Percentiles rank a stretch among this genome's conserved stretches.
Conservation (phyloP, 78 protist species). For the Protostelium mycophagum region DNA sequence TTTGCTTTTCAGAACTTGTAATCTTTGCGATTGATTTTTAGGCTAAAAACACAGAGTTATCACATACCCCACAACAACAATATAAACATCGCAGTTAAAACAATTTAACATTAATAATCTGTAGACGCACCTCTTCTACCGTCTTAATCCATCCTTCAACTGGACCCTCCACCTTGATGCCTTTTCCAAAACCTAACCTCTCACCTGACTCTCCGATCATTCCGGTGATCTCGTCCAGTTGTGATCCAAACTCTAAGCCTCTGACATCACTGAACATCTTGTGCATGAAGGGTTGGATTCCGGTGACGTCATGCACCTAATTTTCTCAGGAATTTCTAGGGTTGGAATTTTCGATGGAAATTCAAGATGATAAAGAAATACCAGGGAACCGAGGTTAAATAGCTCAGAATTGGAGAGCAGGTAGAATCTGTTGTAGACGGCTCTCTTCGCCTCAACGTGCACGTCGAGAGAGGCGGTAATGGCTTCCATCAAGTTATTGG, state of each 20-base stretch:
- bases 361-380: too few relatives aligned
- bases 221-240: not conserved
- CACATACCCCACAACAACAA: too few relatives aligned
- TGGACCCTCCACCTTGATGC: not conserved
- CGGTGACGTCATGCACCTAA: not conserved
- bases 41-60: too few relatives aligned
- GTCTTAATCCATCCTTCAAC: not conserved
- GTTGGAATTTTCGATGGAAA: too few relatives aligned
- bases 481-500: not conserved
- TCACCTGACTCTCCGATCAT: not conserved
- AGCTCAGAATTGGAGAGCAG: not conserved
- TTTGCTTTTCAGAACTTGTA: too few relatives aligned
- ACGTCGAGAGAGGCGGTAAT: not conserved
- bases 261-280: not conserved
- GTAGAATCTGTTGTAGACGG: not conserved
- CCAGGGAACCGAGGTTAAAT: not conserved
- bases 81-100: too few relatives aligned
- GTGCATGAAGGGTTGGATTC: not conserved
- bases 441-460: not conserved
- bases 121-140: not conserved
- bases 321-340: too few relatives aligned
- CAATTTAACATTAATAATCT: too few relatives aligned
- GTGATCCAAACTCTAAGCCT: not conserved
- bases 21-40: too few relatives aligned
- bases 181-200: not conserved